Evolutionary conservation across 2,329 filamentous ascomycete species (phyloP), one percentile per base, ranked within the genome.

Genomic region (Fusarium brachygibbosum): DNA sequence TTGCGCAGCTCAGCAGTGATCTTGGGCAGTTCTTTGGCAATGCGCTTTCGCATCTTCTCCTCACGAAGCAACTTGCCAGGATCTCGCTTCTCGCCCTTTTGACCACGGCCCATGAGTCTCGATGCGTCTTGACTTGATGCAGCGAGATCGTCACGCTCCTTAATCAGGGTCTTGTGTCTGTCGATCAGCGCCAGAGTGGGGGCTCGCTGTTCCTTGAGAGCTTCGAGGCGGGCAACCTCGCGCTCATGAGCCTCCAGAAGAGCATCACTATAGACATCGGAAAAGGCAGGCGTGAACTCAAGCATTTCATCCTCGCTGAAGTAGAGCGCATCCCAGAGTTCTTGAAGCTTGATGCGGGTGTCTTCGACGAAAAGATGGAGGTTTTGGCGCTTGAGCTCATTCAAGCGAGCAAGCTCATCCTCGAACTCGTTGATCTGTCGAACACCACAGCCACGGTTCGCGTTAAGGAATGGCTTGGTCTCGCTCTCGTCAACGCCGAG

Each of bases 271-370:
- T 97, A 98, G 21, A 98, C 95, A 77, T 98, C 96, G 13, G 94
- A 97, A 78, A 98, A 98, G 41, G 94, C 96, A 1, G 97, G 96
- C 0, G 94, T 96, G 74, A 99, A 99, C 72, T 98, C 94, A 58
- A 98, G 88, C 94, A 98, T 98, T 82, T 99, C 96, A 75, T 99
- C 96, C 77, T 99, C 96, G 0, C 93, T 97, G 76, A 97, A 94
- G 82, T 96, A 98, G 2, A 99, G 83, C 1, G 89, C 86, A 77
- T 99, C 96, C 96, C 97, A 99, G 1, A 99, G 88, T 76, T 97
- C 94, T 79, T 98, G 95, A 13, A 99, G 86, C 77, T 93, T 93
- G 81, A 90, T 92, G 40, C 97, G 88, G 21, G 95, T 91, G 82
- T 99, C 96, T 78, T 98, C 96, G 13, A 99, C 93, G 75, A 99